Conservation (phyloP, 108 stramenopile genomes). For the Skeletonema grethae region DNA sequence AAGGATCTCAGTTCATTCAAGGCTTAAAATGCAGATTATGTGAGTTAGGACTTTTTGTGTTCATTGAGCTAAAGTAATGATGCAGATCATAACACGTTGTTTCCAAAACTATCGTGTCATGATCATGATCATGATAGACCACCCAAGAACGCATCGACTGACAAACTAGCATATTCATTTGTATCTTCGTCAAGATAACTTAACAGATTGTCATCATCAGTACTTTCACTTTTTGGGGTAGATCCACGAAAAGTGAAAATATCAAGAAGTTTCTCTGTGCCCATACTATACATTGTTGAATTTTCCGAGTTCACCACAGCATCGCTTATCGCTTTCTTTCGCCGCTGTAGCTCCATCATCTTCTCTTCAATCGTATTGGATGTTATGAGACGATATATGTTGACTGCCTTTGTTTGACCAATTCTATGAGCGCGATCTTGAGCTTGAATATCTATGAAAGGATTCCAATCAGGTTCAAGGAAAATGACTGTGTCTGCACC, state of each 20-base stretch:
- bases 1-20: constrained; percentile 87
- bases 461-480: constrained; percentile 87
- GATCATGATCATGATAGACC: constrained; percentile 14
- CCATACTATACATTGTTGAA: constrained; percentile 87
- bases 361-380: constrained; percentile 90
- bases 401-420: constrained; percentile 81
- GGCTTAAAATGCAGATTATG: constrained; percentile 16
- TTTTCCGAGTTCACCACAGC: constrained; percentile 88
- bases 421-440: constrained; percentile 77
- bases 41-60: not conserved
- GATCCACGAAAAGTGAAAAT: constrained; percentile 64
- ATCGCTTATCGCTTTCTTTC: constrained; percentile 75
- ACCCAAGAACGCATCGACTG: constrained; percentile 35
- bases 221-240: constrained; percentile 7
- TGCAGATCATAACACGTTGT: not conserved
- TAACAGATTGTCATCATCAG: constrained; percentile 31
- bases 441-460: constrained; percentile 78
- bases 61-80: constrained; percentile 9
- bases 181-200: constrained; percentile 39
- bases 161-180: constrained; percentile 31
- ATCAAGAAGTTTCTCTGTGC: constrained; percentile 86
- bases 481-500: constrained; percentile 87
- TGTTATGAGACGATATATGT: constrained; percentile 93
- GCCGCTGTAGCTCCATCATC: constrained; percentile 77
- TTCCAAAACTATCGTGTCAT: constrained; percentile 8